Percentiles rank a stretch among this genome's conserved stretches.
phyloP scores from a whole-genome alignment of 164 flowering plant genomes.

The Tetracentron sinense region DNA sequence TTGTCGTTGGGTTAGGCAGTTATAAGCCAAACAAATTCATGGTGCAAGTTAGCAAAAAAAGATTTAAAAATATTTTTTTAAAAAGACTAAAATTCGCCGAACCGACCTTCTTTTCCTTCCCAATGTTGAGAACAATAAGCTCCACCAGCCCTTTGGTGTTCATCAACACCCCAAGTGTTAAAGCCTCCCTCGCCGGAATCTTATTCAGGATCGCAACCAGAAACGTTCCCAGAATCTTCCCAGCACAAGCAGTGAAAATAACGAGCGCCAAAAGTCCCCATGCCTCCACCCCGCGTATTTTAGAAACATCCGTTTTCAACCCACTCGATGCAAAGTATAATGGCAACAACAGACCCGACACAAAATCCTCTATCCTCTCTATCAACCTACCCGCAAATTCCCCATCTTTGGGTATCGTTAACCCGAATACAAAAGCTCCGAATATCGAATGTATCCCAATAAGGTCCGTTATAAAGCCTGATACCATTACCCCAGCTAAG shows the following conservation, averaged over 20 bases:
- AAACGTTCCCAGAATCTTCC: slow-evolving; percentile 32
- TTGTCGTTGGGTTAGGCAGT: no score
- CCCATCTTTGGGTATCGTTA: slow-evolving; percentile 31
- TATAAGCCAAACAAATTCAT: no score
- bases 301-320: slow-evolving; percentile 29
- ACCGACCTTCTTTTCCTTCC: slow-evolving; percentile 55
- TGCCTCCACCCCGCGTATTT: slow-evolving; percentile 21
- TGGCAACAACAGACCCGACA: slow-evolving; percentile 34
- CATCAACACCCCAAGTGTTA: slow-evolving; percentile 62
- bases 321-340: slow-evolving; percentile 38
- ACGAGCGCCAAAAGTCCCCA: slow-evolving; percentile 37
- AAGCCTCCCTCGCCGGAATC: slow-evolving; percentile 47
- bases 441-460: slow-evolving; percentile 38
- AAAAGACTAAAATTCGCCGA: background rate
- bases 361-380: slow-evolving; percentile 36
- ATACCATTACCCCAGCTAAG: slow-evolving; percentile 27
- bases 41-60: background rate
- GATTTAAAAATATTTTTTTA: no score
- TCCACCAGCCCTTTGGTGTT: slow-evolving; percentile 73
- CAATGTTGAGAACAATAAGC: slow-evolving; percentile 69
- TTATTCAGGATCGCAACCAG: slow-evolving; percentile 27
- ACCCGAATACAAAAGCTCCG: slow-evolving; percentile 40
- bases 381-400: slow-evolving; percentile 24
- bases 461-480: slow-evolving; percentile 32
- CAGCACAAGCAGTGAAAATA: slow-evolving; percentile 25